Evolutionary conservation across 2,329 filamentous ascomycete species (phyloP).

Genomic region (Pyrenochaeta sp.): DNA sequence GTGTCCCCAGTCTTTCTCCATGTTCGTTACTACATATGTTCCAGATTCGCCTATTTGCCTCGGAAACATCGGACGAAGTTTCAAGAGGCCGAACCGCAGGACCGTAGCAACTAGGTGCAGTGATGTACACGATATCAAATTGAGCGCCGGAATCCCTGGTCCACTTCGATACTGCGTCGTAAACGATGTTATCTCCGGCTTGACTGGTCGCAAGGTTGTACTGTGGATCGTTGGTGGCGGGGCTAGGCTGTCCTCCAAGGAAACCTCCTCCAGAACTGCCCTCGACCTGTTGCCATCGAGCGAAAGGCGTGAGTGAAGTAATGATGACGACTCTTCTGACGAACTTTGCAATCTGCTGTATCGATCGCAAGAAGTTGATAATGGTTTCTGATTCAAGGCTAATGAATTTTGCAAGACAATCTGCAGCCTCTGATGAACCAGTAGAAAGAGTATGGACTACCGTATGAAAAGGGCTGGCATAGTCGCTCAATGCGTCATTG

Average conservation of each 20-base stretch:
- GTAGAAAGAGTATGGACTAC: slow-evolving; percentile 33
- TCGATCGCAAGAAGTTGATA: slow-evolving; percentile 28
- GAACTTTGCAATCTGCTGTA: slow-evolving; percentile 20
- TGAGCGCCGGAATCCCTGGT: slow-evolving; percentile 18
- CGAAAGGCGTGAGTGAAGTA: slow-evolving; percentile 33
- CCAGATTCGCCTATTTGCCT: slow-evolving; percentile 37
- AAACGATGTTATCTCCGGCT: slow-evolving; percentile 36
- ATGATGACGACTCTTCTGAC: slow-evolving; percentile 36
- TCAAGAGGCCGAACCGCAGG: slow-evolving; percentile 29
- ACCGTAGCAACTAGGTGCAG: slow-evolving; percentile 36
- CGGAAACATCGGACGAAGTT: slow-evolving; percentile 35
- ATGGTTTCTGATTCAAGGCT: slow-evolving; percentile 29
- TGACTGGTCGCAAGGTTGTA: slow-evolving; percentile 35
- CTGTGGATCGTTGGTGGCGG: slow-evolving; percentile 27
- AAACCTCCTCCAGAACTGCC: slow-evolving; percentile 5
- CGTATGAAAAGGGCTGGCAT: slow-evolving; percentile 32
- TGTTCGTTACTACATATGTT: slow-evolving; percentile 34
- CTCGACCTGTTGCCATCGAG: slow-evolving; percentile 31
- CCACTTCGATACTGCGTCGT: slow-evolving; percentile 32
- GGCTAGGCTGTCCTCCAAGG: slow-evolving; percentile 7
- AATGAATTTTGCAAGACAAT: slow-evolving; percentile 38
- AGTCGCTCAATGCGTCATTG: slow-evolving; percentile 24
- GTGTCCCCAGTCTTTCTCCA: slow-evolving; percentile 17
- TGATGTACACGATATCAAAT: slow-evolving; percentile 37
- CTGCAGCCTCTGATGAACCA: slow-evolving; percentile 31